Base-by-base conservation (phyloP, 192 early-diverging fungal species). In the Coemansia sp. region DNA sequence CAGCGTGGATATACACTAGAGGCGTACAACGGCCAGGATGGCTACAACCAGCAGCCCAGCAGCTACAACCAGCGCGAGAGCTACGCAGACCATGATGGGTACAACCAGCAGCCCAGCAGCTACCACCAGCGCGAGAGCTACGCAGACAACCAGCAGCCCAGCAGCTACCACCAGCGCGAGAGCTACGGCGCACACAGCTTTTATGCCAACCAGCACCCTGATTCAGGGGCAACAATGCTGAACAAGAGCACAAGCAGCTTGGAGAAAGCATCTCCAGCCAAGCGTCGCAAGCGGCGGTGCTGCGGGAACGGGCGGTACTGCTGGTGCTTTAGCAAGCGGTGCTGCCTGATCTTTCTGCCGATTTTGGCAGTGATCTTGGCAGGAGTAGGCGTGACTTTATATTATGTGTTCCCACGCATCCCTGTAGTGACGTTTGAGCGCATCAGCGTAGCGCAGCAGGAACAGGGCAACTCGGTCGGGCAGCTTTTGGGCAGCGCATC, bases 351-450 rank as follows among this genome's bases (percentile, higher is more conserved):
- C 29, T 82, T 77, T 11, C 27, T 80, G 17, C 69, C 73, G 0
- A 74, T 84, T 6, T 66, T 72, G 22, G 29, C 68, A 0, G 45
- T 84, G 16, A 64, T 84, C 3, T 60, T 84, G 50, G 70, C 66
- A 0, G 83, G 69, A 3, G 57, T 84, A 14, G 83, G 75, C 19
- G 61, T 84, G 14, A 76, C 83, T 4, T 55, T 81, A 57, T 84
- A 70, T 59, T 84, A 65, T 62, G 72, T 84, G 54, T 84, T 57
- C 45, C 83, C 83, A 64, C 75, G 83, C 16, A 82, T 84, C 3
- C 83, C 83, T 6, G 6, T 39, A 4, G 75, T 82, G 0, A 41
- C 17, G 12, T 82, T 84, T 29, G 65, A 64, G 19, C 64, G 67
- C 4, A 71, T 84, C 23, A 57, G 65, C 0, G 74, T 84, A 19